Conservation (phyloP, 495 filamentous ascomycete species). For the Hyaloscypha hepaticicola region DNA sequence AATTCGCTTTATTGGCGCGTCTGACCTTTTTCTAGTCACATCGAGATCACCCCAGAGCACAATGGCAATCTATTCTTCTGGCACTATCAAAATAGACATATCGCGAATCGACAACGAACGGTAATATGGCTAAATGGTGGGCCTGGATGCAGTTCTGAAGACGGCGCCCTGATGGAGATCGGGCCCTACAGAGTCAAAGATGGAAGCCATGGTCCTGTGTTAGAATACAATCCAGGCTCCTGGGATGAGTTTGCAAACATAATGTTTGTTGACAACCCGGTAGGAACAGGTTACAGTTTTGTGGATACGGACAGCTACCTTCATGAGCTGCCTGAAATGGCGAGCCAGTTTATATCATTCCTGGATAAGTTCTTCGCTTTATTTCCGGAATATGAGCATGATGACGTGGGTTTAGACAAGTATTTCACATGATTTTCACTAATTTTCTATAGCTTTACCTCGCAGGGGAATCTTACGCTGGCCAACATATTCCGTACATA, state of each 20-base stretch:
- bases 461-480: constrained; percentile 93
- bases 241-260: constrained; percentile 98
- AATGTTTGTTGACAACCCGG: constrained; percentile 94
- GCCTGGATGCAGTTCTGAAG: constrained; percentile 94
- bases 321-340: constrained; percentile 85
- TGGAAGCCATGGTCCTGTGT: constrained; percentile 51
- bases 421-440: constrained; percentile 3
- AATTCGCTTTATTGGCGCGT: not conserved
- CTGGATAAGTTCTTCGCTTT: constrained; percentile 85
- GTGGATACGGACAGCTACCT: constrained; percentile 84
- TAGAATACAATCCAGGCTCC: constrained; percentile 82
- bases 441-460: constrained; percentile 72
- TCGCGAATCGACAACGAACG: constrained; percentile 86
- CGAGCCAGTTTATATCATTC: constrained; percentile 81
- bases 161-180: constrained; percentile 96
- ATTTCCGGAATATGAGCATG: constrained; percentile 88
- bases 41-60: constrained; percentile 78
- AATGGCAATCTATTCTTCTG: constrained; percentile 98
- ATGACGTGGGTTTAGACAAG: constrained; percentile 69
- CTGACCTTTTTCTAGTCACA: constrained; percentile 59
- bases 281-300: constrained; percentile 95
- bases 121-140: constrained; percentile 98
- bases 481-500: constrained; percentile 96
- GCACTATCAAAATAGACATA: constrained; percentile 94
- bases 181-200: constrained; percentile 89